Evolutionary conservation across 345 rosid species (phyloP).

Genomic region (Lenwebbia sp.): DNA sequence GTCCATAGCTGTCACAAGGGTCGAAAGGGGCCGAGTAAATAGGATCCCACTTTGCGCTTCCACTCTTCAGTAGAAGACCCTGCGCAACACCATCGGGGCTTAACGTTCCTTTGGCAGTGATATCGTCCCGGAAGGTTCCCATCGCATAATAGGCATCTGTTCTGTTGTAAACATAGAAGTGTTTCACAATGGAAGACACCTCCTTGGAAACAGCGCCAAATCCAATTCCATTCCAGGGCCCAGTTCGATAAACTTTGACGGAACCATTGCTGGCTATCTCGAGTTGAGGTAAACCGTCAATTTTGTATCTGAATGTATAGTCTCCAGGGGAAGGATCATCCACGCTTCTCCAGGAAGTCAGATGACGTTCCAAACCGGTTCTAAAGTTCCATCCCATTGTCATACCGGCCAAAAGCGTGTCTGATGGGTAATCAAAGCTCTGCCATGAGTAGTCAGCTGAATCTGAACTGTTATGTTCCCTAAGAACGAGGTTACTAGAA

Average conservation of each 20-base stretch:
- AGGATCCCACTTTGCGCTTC: background rate
- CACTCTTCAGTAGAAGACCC: background rate
- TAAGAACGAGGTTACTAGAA: constrained; percentile 20
- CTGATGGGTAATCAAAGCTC: background rate
- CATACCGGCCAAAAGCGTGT: background rate
- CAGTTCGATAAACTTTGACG: background rate
- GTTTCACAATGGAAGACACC: background rate
- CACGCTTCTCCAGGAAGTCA: background rate
- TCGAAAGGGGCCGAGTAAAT: background rate
- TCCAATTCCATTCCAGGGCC: background rate
- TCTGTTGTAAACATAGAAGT: background rate
- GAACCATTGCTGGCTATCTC: background rate
- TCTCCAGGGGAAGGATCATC: background rate
- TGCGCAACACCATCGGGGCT: background rate
- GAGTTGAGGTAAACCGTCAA: background rate
- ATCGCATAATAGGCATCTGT: background rate
- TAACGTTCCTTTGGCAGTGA: background rate
- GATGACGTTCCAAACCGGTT: background rate
- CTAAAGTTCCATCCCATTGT: background rate
- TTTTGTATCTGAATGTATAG: background rate
- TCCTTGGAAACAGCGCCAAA: background rate
- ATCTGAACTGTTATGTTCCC: background rate
- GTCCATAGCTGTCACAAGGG: background rate
- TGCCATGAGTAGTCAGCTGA: background rate
- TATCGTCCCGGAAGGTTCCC: background rate